A percentile compares a stretch with the other conserved stretches of the same genome.
Conservation (phyloP, 371 early-diverging fungal genomes). For the Capniomyces stellatus region DNA sequence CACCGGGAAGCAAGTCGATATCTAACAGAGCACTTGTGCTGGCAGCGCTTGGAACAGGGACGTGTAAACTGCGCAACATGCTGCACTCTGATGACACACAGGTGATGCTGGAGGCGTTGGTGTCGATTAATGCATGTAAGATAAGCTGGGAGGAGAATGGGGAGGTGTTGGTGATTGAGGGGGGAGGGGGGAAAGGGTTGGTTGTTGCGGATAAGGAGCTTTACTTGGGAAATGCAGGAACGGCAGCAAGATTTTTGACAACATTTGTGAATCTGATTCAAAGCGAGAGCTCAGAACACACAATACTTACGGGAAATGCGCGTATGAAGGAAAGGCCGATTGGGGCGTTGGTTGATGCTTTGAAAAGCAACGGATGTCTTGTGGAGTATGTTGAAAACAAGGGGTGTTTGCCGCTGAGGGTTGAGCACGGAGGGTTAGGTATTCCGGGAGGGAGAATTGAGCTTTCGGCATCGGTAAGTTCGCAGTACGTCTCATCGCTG, state of each 20-base stretch:
- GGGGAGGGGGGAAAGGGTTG: constrained; percentile 52
- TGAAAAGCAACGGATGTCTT: constrained; percentile 55
- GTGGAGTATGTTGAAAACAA: constrained; percentile 58
- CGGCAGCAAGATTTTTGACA: constrained; percentile 90
- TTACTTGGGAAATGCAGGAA: constrained; percentile 95
- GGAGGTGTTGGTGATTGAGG: constrained; percentile 67
- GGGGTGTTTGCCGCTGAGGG: constrained; percentile 75
- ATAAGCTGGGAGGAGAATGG: constrained; percentile 88
- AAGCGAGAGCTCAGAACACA: constrained; percentile 17
- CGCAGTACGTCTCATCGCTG: constrained; percentile 94
- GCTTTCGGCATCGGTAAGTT: constrained; percentile 80
- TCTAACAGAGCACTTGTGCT: constrained; percentile 88
- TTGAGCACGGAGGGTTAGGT: constrained; percentile 46
- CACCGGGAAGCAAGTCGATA: constrained; percentile 92
- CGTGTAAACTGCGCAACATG: constrained; percentile 64
- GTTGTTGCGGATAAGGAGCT: constrained; percentile 58
- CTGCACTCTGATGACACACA: constrained; percentile 95
- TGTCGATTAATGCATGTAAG: constrained; percentile 64
- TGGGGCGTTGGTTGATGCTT: constrained; percentile 71
- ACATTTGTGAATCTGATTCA: constrained; percentile 51
- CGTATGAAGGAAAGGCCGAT: constrained; percentile 96
- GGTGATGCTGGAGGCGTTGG: constrained; percentile 84
- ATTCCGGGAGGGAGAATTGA: constrained; percentile 77
- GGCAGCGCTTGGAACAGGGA: constrained; percentile 76
- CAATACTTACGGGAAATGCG: constrained; percentile 84